Evolutionary conservation across 1,284 basidiomycete species (phyloP).

Genomic region (Trametes polyzona): DNA sequence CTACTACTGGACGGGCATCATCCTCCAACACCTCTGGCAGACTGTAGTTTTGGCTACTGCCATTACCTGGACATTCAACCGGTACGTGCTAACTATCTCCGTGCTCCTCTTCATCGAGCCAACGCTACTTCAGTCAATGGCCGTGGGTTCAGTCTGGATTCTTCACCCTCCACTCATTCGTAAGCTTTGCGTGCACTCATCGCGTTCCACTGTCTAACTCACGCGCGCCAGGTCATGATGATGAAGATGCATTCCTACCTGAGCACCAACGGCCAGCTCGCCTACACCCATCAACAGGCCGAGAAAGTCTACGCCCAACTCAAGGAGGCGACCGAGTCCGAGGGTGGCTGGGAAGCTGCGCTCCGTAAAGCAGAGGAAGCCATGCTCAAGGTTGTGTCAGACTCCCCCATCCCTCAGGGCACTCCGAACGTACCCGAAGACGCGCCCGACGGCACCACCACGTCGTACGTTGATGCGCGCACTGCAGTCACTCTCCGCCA

Average conservation of each 20-base stretch:
- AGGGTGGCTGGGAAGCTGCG: constrained; percentile 70
- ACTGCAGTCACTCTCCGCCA: constrained; percentile 57
- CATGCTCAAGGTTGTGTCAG: constrained; percentile 12
- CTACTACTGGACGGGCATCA: constrained; percentile 75
- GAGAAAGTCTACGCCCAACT: constrained; percentile 49
- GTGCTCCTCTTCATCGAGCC: not conserved
- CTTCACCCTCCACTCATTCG: constrained; percentile 88
- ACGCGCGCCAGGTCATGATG: constrained; percentile 69
- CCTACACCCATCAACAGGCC: constrained; percentile 55
- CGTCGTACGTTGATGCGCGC: constrained; percentile 57
- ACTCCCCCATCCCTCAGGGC: constrained; percentile 24
- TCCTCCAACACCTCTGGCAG: constrained; percentile 83
- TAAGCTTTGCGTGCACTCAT: constrained; percentile 34
- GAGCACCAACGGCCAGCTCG: constrained; percentile 86
- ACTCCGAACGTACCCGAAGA: constrained; percentile 37
- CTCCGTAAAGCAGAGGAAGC: constrained; percentile 49
- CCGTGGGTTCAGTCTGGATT: constrained; percentile 99
- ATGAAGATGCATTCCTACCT: constrained; percentile 99
- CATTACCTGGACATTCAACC: constrained; percentile 84
- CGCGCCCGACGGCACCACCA: constrained; percentile 42
- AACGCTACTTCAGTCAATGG: constrained; percentile 69
- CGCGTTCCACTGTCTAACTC: not conserved
- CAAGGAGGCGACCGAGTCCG: constrained; percentile 47
- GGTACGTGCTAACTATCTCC: constrained; percentile 43
- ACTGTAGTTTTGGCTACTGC: constrained; percentile 68